Evolutionary conservation across 352 stramenopile genomes (phyloP).

Genomic region (Phytophthora vignae): DNA sequence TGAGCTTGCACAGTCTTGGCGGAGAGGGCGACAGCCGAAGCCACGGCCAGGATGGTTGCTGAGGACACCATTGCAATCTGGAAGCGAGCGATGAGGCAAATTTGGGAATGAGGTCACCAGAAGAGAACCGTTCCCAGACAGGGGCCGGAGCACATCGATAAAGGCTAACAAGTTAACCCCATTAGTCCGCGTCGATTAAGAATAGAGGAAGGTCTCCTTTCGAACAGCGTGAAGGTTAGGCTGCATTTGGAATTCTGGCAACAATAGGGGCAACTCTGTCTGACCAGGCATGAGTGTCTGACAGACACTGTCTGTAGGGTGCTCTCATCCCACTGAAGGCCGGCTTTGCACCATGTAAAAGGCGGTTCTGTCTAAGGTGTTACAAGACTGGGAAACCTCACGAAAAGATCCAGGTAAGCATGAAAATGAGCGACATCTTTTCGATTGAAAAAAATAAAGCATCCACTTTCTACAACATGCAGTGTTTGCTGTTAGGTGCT

Average conservation of each 20-base stretch:
- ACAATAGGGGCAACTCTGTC: not conserved
- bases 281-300: no score
- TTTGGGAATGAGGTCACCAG: conserved; percentile 14
- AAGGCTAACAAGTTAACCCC: not conserved
- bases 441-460: not conserved
- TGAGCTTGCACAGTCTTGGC: conserved; percentile 24
- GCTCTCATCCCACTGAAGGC: no score
- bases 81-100: conserved; percentile 5
- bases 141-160: conserved; percentile 26
- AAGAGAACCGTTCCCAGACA: not conserved
- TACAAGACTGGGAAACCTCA: not conserved
- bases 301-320: no score
- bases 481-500: not conserved
- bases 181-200: conserved; percentile 2
- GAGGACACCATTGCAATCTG: conserved; percentile 17
- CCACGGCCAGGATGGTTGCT: conserved; percentile 6
- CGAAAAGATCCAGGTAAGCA: not conserved
- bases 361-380: no score
- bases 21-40: conserved; percentile 5
- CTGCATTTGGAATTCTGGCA: not conserved
- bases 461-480: not conserved
- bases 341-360: no score
- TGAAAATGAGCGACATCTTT: not conserved
- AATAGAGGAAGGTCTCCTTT: not conserved
- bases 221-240: not conserved